phyloP scores from a whole-genome alignment of 1,284 basidiomycete species.

The Cryptococcus depauperatus region DNA sequence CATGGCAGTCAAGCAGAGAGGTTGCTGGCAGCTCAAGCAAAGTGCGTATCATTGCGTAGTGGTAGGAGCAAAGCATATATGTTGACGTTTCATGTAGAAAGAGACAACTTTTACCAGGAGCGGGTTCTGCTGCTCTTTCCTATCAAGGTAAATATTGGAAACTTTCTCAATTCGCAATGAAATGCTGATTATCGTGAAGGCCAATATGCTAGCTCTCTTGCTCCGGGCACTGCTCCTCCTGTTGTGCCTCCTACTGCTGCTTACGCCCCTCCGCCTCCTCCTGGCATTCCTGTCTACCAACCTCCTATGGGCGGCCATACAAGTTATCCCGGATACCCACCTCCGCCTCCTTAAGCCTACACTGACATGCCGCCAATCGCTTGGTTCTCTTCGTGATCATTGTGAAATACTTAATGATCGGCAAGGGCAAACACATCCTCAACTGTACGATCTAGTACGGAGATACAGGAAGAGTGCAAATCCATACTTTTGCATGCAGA shows the following conservation, averaged over 20 bases:
- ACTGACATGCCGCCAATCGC: conserved; percentile 18
- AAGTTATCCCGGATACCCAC: conserved; percentile 15
- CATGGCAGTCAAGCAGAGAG: conserved; percentile 94
- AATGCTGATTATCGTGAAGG: conserved; percentile 48
- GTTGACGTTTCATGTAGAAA: conserved; percentile 21
- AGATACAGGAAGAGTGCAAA: background rate
- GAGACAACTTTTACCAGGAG: conserved; percentile 24
- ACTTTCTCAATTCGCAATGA: background rate
- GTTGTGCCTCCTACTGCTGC: conserved; percentile 54
- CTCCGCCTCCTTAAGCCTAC: conserved; percentile 7
- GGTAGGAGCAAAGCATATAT: background rate
- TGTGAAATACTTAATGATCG: conserved; percentile 12
- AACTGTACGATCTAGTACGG: conserved; percentile 34
- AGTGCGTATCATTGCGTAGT: conserved; percentile 36
- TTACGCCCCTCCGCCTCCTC: conserved; percentile 44
- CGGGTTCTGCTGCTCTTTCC: conserved; percentile 44
- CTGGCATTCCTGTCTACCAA: conserved; percentile 33
- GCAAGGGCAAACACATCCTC: conserved; percentile 21
- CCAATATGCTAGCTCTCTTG: conserved; percentile 73
- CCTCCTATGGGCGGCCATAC: conserved; percentile 41
- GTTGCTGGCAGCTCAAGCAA: conserved; percentile 85
- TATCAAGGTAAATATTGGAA: conserved; percentile 30
- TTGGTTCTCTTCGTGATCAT: conserved; percentile 20
- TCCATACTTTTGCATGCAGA: background rate
- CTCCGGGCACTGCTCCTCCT: conserved; percentile 50